Conservation (phyloP, 495 filamentous ascomycete genomes). For the Staphylotrichum longicolle region DNA sequence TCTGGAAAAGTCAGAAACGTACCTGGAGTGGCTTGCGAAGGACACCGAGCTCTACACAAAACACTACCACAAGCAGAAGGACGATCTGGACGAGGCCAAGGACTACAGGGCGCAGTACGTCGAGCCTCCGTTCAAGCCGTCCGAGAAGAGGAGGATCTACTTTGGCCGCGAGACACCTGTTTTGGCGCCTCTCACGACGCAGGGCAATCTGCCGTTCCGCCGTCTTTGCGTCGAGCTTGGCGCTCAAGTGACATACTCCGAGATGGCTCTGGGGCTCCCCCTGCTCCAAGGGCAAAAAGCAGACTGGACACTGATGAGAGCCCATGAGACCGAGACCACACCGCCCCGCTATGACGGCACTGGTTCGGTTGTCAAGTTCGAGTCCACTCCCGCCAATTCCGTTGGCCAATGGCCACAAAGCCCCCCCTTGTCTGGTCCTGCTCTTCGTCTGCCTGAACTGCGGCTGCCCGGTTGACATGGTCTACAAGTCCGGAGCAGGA, state of each 20-base stretch:
- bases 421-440: no score
- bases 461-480: slow-evolving; percentile 92
- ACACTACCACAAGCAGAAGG: slow-evolving; percentile 49
- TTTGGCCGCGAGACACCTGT: slow-evolving; percentile 91
- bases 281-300: slow-evolving; percentile 85
- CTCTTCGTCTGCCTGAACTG: slow-evolving; percentile 88
- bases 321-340: slow-evolving; percentile 73
- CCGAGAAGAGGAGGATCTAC: slow-evolving; percentile 89
- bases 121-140: slow-evolving; percentile 81
- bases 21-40: slow-evolving; percentile 69
- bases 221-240: slow-evolving; percentile 87
- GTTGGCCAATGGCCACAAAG: no score
- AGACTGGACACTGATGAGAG: slow-evolving; percentile 93
- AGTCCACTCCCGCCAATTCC: no score
- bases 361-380: slow-evolving; percentile 51
- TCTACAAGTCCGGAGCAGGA: slow-evolving; percentile 81
- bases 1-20: slow-evolving; percentile 70
- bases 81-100: slow-evolving; percentile 47
- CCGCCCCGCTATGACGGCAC: slow-evolving; percentile 56
- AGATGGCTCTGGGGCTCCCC: slow-evolving; percentile 94
- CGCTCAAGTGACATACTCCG: slow-evolving; percentile 91
- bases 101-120: slow-evolving; percentile 76
- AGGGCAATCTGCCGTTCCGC: slow-evolving; percentile 96
- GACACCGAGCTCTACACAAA: slow-evolving; percentile 52
- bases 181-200: slow-evolving; percentile 82